These are phyloP conservation scores for Quercus phellos DNA, from an alignment of 331 rosid genomes.

Conservation along the genomic window DNA sequence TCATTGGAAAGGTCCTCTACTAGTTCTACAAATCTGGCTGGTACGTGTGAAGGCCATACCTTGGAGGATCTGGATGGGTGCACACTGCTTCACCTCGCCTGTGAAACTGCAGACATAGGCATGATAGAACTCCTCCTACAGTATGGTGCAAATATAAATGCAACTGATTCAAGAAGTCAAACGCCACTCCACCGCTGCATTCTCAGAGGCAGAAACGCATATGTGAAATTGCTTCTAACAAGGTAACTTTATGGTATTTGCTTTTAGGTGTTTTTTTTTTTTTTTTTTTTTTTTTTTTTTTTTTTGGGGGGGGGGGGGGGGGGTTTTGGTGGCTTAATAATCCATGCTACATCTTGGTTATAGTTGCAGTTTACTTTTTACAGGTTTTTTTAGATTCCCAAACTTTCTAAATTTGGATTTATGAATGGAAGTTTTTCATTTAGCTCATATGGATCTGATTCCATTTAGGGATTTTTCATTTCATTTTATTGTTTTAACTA, in stretches of 20 bases:
- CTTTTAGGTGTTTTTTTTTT: not conserved
- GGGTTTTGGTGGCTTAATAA: not conserved
- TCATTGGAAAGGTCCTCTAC: constrained; percentile 66
- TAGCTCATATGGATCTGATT: not conserved
- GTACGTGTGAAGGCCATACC: constrained; percentile 55
- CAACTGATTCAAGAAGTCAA: constrained; percentile 67
- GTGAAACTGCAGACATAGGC: constrained; percentile 88
- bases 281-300: too few relatives aligned
- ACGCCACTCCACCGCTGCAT: constrained; percentile 81
- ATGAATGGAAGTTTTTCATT: not conserved
- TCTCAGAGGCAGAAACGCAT: constrained; percentile 53
- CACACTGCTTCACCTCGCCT: constrained; percentile 90
- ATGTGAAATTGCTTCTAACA: constrained; percentile 67
- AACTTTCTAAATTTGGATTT: not conserved
- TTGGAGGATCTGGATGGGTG: constrained; percentile 69
- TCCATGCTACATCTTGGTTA: not conserved
- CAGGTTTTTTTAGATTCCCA: not conserved
- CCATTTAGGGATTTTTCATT: not conserved
- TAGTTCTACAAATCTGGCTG: constrained; percentile 43
- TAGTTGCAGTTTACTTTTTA: not conserved
- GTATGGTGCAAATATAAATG: constrained; percentile 82
- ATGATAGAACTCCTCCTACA: constrained; percentile 97
- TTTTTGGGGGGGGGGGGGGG: too few relatives aligned
- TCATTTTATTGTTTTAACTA: not conserved
- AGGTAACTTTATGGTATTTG: constrained; percentile 43